A percentile compares a stretch with the other conserved stretches of the same genome.
These are phyloP conservation scores for Harringtonia lauricola DNA, from an alignment of 2,329 filamentous ascomycete species.

Conservation along the genomic window DNA sequence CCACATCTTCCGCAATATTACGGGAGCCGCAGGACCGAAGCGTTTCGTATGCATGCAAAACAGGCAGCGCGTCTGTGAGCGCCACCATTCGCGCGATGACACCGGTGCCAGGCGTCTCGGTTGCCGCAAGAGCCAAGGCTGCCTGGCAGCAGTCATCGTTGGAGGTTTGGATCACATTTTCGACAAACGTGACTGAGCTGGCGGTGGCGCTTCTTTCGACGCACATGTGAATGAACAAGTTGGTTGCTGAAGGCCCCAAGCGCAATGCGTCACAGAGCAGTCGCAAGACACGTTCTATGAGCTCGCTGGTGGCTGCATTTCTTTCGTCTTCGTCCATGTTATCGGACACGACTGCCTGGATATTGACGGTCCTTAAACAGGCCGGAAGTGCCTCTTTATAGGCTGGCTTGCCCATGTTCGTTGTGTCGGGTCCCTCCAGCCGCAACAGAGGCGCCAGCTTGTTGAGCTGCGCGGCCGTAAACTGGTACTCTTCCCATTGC, in stretches of 20 bases:
- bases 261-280: constrained; percentile 8
- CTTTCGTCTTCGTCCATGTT: not conserved
- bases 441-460: constrained; percentile 10
- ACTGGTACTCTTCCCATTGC: constrained; percentile 10
- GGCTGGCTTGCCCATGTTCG: constrained; percentile 1
- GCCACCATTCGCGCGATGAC: constrained; percentile 10
- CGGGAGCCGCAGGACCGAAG: constrained; percentile 7
- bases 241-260: constrained; percentile 8
- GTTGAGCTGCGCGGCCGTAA: constrained; percentile 9
- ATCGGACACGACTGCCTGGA: constrained; percentile 8
- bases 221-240: constrained; percentile 11
- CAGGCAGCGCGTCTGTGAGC: constrained; percentile 8
- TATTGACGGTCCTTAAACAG: constrained; percentile 7
- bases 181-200: constrained; percentile 9
- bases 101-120: not conserved
- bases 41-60: constrained; percentile 1
- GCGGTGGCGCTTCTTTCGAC: constrained; percentile 8
- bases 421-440: constrained; percentile 14
- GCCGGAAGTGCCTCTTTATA: constrained; percentile 10
- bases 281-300: constrained; percentile 7
- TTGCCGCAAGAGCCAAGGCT: constrained; percentile 6
- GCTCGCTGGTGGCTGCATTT: too few species aligned
- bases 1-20: constrained; percentile 6
- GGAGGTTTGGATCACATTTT: constrained; percentile 7
- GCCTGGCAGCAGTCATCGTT: constrained; percentile 8